A percentile compares a stretch with the other conserved stretches of the same genome.
Evolutionary conservation across 148 eudicot genomes (phyloP).

Genomic region (Salicornia ramosissima): DNA sequence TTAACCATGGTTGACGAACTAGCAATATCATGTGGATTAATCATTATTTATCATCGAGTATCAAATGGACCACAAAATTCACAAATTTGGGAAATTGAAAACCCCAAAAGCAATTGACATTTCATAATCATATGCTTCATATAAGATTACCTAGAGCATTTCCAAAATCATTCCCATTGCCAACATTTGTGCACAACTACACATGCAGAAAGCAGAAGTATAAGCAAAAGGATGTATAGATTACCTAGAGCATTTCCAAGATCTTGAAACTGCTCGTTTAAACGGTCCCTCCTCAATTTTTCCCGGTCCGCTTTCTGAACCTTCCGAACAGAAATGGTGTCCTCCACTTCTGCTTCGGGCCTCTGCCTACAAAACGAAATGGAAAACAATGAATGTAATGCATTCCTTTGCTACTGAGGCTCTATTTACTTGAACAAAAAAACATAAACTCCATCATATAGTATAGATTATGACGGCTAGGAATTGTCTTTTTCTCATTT

Average conservation of each 20-base stretch:
- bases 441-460: no score
- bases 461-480: no score
- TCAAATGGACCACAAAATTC: no score
- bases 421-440: neutral
- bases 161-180: no score
- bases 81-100: no score
- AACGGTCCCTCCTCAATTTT: slow-evolving; percentile 62
- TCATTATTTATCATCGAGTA: no score
- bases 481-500: no score
- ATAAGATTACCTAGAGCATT: no score
- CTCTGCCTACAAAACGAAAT: slow-evolving; percentile 29
- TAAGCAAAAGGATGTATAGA: neutral
- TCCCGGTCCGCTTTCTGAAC: slow-evolving; percentile 79
- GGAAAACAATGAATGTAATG: neutral
- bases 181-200: neutral
- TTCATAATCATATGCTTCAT: no score
- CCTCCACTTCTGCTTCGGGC: slow-evolving; percentile 41
- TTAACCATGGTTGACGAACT: no score
- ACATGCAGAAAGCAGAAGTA: neutral
- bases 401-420: neutral
- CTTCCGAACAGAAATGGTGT: slow-evolving; percentile 41
- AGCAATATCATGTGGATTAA: no score
- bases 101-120: no score
- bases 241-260: slow-evolving; percentile 56
- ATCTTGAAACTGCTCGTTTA: slow-evolving; percentile 59